Evolutionary conservation across 2,329 filamentous ascomycete genomes (phyloP).

Genomic region (Bertia moriformis): DNA sequence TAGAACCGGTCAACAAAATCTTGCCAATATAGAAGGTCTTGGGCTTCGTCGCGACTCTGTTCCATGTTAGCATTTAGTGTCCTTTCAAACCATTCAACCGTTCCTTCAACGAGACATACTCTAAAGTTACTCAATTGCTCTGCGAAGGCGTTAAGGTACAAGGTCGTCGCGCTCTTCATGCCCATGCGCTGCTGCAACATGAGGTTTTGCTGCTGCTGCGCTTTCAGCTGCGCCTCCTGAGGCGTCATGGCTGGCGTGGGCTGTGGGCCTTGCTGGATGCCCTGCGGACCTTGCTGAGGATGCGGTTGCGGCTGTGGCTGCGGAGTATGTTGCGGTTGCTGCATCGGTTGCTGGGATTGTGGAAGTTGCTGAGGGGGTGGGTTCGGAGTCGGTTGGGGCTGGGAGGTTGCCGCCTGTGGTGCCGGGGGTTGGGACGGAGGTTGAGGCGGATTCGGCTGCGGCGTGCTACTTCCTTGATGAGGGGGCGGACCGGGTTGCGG

Average conservation of each 20-base stretch:
- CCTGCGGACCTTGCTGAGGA: not conserved
- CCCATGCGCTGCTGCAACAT: not conserved
- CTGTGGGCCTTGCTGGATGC: no score
- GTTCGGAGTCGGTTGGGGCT: slow-evolving; percentile 3
- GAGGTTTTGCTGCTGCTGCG: not conserved
- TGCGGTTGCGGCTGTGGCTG: not conserved
- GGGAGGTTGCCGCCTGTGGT: slow-evolving; percentile 17
- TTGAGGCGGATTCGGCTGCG: no score
- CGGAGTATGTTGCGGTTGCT: not conserved
- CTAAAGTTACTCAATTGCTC: not conserved
- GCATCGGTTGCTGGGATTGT: slow-evolving; percentile 11
- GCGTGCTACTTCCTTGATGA: no score
- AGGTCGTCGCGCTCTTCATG: not conserved
- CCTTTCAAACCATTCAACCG: no score
- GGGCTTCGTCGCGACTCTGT: not conserved
- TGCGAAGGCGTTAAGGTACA: not conserved
- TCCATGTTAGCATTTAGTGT: no score
- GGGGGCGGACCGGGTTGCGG: not conserved
- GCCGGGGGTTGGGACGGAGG: no score
- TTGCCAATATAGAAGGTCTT: not conserved
- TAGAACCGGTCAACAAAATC: not conserved
- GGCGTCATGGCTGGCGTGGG: not conserved
- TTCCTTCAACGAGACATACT: no score
- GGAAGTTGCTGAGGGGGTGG: slow-evolving; percentile 17
- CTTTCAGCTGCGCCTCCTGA: not conserved